A percentile compares a stretch with the other conserved stretches of the same genome.
Conservation (phyloP, 1,139 yeast species). For the Kodamaea fungicola region DNA sequence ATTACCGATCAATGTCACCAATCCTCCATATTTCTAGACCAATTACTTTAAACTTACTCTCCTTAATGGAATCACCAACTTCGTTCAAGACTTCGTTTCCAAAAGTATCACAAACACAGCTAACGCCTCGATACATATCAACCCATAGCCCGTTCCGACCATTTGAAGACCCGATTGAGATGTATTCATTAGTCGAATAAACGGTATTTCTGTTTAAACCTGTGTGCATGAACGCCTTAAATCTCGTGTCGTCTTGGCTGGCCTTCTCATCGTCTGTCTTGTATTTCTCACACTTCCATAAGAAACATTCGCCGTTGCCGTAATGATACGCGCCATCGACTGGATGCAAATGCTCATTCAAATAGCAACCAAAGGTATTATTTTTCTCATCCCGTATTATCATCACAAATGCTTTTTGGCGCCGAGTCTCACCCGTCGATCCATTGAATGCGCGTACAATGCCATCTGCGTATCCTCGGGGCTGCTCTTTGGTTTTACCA, state of each 20-base stretch:
- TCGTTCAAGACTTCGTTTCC: constrained; percentile 79
- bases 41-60: constrained; percentile 62
- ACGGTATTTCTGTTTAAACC: constrained; percentile 85
- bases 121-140: constrained; percentile 75
- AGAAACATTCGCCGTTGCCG: constrained; percentile 93
- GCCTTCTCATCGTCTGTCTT: constrained; percentile 6
- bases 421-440: constrained; percentile 10
- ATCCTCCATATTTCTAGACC: constrained; percentile 88
- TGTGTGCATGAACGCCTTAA: constrained; percentile 84
- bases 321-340: constrained; percentile 70
- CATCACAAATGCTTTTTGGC: constrained; percentile 67
- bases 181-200: constrained; percentile 72
- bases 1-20: constrained; percentile 28
- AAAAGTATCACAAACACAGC: constrained; percentile 76
- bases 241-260: constrained; percentile 25
- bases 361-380: constrained; percentile 76
- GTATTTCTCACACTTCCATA: constrained; percentile 66
- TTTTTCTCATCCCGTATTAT: constrained; percentile 62
- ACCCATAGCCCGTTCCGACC: constrained; percentile 94
- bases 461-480: constrained; percentile 37
- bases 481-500: constrained; percentile 13
- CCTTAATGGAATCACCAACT: constrained; percentile 28
- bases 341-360: constrained; percentile 71
- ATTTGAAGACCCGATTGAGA: constrained; percentile 84
- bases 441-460: constrained; percentile 23